A percentile compares a stretch with the other conserved stretches of the same genome.
Evolutionary conservation across 768 basidiomycete genomes (phyloP).

Genomic region (Arthromyces matolae): DNA sequence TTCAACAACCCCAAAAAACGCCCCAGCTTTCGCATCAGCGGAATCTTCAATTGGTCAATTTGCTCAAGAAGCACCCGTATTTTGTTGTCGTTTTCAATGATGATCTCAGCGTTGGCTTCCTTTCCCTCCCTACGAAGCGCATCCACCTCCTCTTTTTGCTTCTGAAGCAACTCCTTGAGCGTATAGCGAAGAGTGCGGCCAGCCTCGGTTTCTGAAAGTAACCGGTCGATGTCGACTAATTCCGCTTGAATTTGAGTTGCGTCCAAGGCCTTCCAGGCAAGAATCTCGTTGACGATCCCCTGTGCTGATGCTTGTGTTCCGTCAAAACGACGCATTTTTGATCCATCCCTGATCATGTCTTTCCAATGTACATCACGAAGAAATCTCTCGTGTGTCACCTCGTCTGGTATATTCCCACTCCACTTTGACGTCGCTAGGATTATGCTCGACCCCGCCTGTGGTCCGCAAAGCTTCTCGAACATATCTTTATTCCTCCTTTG

Average conservation of each 20-base stretch:
- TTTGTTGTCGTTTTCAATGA: conserved; percentile 19
- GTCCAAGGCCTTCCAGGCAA: conserved; percentile 11
- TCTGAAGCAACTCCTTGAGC: conserved; percentile 13
- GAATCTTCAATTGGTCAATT: conserved; percentile 22
- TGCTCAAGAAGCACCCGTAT: conserved; percentile 20
- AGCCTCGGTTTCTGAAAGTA: conserved; percentile 21
- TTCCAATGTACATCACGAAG: conserved; percentile 29
- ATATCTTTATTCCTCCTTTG: conserved; percentile 14
- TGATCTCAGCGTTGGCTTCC: conserved; percentile 6
- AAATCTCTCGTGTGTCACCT: conserved; percentile 24
- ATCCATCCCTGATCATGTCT: conserved; percentile 23
- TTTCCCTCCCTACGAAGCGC: conserved; percentile 11
- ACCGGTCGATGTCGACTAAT: conserved; percentile 18
- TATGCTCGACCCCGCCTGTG: conserved; percentile 6
- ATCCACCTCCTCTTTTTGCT: conserved; percentile 5
- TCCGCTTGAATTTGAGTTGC: conserved; percentile 25
- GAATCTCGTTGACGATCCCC: conserved; percentile 22
- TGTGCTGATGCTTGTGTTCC: conserved; percentile 22
- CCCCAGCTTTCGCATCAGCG: conserved; percentile 14
- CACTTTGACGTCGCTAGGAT: conserved; percentile 31
- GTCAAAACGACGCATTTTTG: conserved; percentile 22
- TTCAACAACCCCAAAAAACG: neutral
- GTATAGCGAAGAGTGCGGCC: conserved; percentile 18
- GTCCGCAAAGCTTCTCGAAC: conserved; percentile 15
- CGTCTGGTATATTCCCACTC: conserved; percentile 23